phyloP scores from a whole-genome alignment of 208 protist genomes.

The Trypanosoma melophagium region DNA sequence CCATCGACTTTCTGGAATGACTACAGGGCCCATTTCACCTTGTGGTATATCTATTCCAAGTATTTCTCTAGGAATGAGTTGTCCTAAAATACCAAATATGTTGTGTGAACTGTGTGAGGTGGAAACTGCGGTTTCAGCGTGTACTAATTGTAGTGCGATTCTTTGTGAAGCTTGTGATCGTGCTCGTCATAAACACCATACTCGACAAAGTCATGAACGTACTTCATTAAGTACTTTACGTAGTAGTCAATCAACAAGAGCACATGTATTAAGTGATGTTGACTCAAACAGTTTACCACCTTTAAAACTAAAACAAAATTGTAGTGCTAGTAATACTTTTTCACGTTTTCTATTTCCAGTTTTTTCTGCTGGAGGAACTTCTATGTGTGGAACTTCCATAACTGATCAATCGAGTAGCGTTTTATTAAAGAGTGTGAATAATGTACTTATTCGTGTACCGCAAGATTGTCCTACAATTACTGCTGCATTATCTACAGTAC shows the following conservation, averaged over 20 bases:
- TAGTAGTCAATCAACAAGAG: constrained; percentile 6
- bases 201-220: constrained; percentile 63
- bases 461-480: constrained; percentile 54
- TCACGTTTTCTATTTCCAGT: constrained; percentile 13
- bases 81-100: constrained; percentile 37
- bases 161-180: constrained; percentile 70
- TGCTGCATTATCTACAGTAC: constrained; percentile 39
- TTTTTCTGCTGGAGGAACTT: neutral
- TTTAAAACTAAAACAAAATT: neutral
- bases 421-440: constrained; percentile 11
- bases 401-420: constrained; percentile 8
- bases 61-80: constrained; percentile 55
- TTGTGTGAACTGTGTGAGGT: constrained; percentile 77
- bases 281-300: constrained; percentile 1
- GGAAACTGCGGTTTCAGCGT: constrained; percentile 40
- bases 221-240: constrained; percentile 20
- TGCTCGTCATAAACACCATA: constrained; percentile 61
- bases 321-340: constrained; percentile 1
- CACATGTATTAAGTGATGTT: constrained; percentile 12
- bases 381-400: neutral
- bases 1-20: constrained; percentile 44
- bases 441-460: constrained; percentile 56
- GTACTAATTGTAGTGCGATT: constrained; percentile 40
- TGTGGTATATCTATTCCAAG: constrained; percentile 16
- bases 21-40: constrained; percentile 12